Base-by-base conservation (phyloP, 2,329 filamentous ascomycete genomes). In the Pseudocercospora crystallina region DNA sequence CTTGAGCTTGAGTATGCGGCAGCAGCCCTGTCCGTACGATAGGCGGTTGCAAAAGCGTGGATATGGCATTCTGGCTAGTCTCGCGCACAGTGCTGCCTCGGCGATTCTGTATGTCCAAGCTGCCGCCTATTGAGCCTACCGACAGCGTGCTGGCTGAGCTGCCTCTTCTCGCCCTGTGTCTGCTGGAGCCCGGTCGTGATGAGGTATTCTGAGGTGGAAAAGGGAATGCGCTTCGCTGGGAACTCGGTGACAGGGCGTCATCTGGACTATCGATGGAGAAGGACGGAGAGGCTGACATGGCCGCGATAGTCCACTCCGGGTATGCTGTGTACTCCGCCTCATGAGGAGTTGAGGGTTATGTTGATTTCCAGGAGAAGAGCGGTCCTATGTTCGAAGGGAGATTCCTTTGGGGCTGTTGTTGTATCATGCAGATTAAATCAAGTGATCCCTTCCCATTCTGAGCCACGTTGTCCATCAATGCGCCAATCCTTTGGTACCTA, bases 21-120 rank as follows among this genome's bases (percentile, higher is more conserved):
- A 90, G 78, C 43, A 96, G 80, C 49, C 92, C 91, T 2, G 91
- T 95, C 58, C 92, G 84, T 50, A 95, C 84, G 60, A 96, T 95
- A 3, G 92, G 89, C 26, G 90, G 86, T 65, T 95, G 89, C 3
- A 97, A 80, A n/a, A 97, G 80, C 1, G 90, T 95, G 8, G 91
- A 96, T 62, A 97, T 97, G 55, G 94, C 90, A 80, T 96, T 96
- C 62, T 91, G 88, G 9, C 86, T 84, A n/a, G 84, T 82, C 71
- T 96, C 90, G 43, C 75, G 79, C 61, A 85, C 77, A 12, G 85
- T 73, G 75, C 80, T 71, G 76, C 72, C 71, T 54, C 78, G 69
- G 69, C 78, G 76, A 2, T 80, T 74, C n/a, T 82, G 80, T 8
- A 82, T 84, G 66, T 96, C 90, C 53, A 95, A 75, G 32, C 83